Evolutionary conservation across 495 filamentous ascomycete species (phyloP).

Genomic region (Clavariopsis aquatica): DNA sequence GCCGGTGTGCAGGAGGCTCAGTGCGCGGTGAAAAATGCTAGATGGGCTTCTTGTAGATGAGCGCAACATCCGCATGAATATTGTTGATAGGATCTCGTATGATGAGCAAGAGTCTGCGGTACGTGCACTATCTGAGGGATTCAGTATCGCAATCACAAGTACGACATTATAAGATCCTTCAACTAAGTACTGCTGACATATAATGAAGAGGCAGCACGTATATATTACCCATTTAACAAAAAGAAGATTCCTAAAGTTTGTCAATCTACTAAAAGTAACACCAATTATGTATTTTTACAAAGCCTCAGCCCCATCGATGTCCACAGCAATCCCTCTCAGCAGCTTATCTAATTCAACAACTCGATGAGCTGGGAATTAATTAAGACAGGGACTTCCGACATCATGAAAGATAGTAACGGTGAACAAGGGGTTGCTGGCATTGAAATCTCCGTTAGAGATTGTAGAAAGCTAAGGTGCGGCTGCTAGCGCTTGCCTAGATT

Average conservation of each 20-base stretch:
- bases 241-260: not conserved
- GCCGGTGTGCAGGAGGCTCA: not conserved
- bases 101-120: not conserved
- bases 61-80: not conserved
- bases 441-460: not conserved
- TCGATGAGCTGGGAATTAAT: not conserved
- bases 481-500: not conserved
- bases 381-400: not conserved
- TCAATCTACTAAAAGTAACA: not conserved
- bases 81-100: not conserved
- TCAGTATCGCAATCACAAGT: not conserved
- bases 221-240: not conserved
- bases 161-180: not conserved
- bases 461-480: not conserved
- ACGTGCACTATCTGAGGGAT: not conserved
- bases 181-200: not conserved
- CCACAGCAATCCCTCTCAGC: not conserved
- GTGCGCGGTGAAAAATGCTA: not conserved
- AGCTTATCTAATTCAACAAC: not conserved
- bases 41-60: not conserved
- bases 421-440: not conserved
- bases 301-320: not conserved
- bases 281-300: not conserved
- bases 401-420: not conserved
- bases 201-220: not conserved